Base-by-base conservation (phyloP, 2,329 filamentous ascomycete species). In the Diaporthe citrichinensis region DNA sequence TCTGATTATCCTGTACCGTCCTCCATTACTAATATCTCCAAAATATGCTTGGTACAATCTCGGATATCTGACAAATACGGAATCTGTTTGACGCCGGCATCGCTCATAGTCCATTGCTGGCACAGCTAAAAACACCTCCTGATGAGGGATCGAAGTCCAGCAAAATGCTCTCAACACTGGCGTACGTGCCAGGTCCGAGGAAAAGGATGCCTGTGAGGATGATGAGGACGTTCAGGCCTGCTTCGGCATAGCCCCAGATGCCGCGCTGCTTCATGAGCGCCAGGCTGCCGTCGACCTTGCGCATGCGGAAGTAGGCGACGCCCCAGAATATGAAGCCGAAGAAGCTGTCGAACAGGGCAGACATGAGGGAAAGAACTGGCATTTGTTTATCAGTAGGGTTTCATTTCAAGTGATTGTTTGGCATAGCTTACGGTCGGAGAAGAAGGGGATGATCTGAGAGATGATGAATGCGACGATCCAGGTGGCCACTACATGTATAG, bases 301-400 rank as follows among this genome's bases (percentile, higher is more conserved):
- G 89, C 93, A 96, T 94, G 74, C 93, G 90, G 81, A 95, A 90
- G 81, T 95, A 96, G 0, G 94, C 94, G 1, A 95, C 90, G 17
- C 93, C 94, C 94, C 94, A 98, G 87, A 98, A 98, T 81, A 98
- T 98, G 87, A 98, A 98, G 34, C 96, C 96, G 80, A 96, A 96
- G 88, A 95, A 96, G 72, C 94, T 96, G 85, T 98, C 95, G 81
- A 98, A 98, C 1, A 98, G 90, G 5, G 95, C 95, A n/a, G 92
- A 94, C 93, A 95, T 94, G 77, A 95, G 87, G 6, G 92, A 92
- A n/a, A 92, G 84, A 2, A 92, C 88, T 90, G 53, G 4, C 25
- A 10, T 15, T 7, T 28, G 1, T 49, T 80, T 28, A 79, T 75
- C 71, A 69, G 59, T 41, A 25, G 9, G 17, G 1, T 46, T 17